Percentiles rank a stretch among this genome's conserved stretches.
phyloP scores from a whole-genome alignment of 495 filamentous ascomycete species.

The Rhizodiscina lignyota region DNA sequence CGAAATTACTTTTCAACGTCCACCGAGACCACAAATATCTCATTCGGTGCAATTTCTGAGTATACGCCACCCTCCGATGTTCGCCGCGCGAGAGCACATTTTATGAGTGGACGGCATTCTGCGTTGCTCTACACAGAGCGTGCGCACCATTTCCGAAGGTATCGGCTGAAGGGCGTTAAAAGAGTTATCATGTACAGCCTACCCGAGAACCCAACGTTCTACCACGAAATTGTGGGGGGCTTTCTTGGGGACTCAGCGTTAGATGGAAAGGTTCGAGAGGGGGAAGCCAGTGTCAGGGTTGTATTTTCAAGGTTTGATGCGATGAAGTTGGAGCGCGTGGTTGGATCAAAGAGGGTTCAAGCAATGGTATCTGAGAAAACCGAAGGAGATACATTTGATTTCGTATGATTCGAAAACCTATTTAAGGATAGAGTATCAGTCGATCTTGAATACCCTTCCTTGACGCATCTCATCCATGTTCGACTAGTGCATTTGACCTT shows the following conservation, averaged over 20 bases:
- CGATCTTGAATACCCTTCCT: neutral
- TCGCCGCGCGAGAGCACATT: conserved; percentile 71
- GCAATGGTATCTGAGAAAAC: conserved; percentile 57
- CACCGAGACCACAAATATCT: conserved; percentile 44
- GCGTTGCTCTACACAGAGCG: conserved; percentile 84
- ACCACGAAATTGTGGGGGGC: conserved; percentile 67
- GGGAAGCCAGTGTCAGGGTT: conserved; percentile 37
- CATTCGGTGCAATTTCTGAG: conserved; percentile 77
- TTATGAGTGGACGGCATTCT: conserved; percentile 63
- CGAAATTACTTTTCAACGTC: conserved; percentile 81
- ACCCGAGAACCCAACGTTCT: conserved; percentile 80
- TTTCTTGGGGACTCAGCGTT: conserved; percentile 41
- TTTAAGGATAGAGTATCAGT: neutral
- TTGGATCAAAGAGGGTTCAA: conserved; percentile 55
- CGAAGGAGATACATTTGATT: conserved; percentile 83
- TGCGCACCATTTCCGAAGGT: conserved; percentile 84
- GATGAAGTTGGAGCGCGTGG: conserved; percentile 75
- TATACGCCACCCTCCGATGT: conserved; percentile 58
- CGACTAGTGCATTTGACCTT: too few relatives aligned
- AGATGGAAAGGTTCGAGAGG: conserved; percentile 22
- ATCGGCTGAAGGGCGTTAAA: conserved; percentile 61
- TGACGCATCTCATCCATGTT: too few relatives aligned
- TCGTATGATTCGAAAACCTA: conserved; percentile 25
- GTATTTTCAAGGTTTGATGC: conserved; percentile 82
- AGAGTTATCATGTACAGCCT: conserved; percentile 71